Percentiles rank a stretch among this genome's conserved stretches.
These are phyloP conservation scores for Russula sp. DNA, from an alignment of 768 basidiomycete genomes.

Conservation along the genomic window DNA sequence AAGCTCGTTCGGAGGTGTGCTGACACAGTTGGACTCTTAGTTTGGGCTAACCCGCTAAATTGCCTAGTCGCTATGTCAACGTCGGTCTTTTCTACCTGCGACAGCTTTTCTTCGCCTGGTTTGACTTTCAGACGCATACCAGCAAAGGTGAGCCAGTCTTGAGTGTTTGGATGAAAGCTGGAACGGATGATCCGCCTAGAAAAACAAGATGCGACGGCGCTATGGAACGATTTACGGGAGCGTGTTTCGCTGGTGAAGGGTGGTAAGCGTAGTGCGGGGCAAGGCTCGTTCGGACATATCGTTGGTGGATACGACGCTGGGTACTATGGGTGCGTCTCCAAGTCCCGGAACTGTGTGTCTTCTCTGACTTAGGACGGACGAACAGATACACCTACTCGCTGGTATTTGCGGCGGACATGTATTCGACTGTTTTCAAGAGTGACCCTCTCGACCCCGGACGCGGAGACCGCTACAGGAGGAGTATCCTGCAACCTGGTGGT, in stretches of 20 bases:
- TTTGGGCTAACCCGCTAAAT: not conserved
- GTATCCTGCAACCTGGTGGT: conserved; percentile 68
- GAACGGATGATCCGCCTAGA: conserved; percentile 31
- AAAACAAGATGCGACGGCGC: conserved; percentile 60
- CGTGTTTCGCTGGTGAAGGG: conserved; percentile 62
- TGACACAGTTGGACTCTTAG: not conserved
- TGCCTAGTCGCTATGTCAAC: conserved; percentile 53
- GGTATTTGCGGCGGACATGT: conserved; percentile 54
- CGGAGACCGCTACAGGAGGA: conserved; percentile 64
- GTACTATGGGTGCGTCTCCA: conserved; percentile 55
- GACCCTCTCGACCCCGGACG: conserved; percentile 65
- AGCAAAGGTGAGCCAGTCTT: conserved; percentile 42
- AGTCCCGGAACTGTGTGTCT: not conserved
- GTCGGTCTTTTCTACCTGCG: conserved; percentile 76
- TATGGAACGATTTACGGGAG: conserved; percentile 73
- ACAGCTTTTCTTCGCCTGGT: conserved; percentile 79
- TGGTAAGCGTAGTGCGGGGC: conserved; percentile 54
- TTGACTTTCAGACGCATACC: conserved; percentile 69
- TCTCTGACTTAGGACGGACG: not conserved
- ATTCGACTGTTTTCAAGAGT: conserved; percentile 68
- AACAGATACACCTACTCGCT: conserved; percentile 59
- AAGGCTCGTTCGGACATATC: conserved; percentile 71
- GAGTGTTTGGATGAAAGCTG: not conserved
- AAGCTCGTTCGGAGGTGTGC: conserved; percentile 71
- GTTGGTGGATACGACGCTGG: conserved; percentile 64